Evolutionary conservation across 1,139 yeast genomes (phyloP).

Genomic region (Suhomyces anneliseae): DNA sequence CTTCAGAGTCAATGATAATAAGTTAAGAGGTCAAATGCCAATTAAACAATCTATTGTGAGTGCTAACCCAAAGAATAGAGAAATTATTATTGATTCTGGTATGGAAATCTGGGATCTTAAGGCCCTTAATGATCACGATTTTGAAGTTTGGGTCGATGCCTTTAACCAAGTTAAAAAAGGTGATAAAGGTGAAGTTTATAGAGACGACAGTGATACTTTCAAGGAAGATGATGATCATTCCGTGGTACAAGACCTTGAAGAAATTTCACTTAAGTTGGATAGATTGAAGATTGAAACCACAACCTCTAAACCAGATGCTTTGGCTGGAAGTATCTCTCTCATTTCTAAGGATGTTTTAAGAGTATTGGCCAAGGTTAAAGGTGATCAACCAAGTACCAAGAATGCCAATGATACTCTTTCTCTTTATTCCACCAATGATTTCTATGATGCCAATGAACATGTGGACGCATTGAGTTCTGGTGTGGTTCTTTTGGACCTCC

Average conservation of each 20-base stretch:
- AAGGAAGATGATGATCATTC: conserved; percentile 15
- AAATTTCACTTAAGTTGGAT: conserved; percentile 24
- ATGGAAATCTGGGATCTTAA: conserved; percentile 92
- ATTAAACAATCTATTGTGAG: conserved; percentile 76
- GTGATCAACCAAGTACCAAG: conserved; percentile 5
- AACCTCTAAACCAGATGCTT: conserved; percentile 12
- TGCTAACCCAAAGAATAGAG: conserved; percentile 67
- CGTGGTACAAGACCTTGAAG: conserved; percentile 17
- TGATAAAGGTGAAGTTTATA: conserved; percentile 7
- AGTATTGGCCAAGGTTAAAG: conserved; percentile 18
- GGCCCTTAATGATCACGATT: conserved; percentile 64
- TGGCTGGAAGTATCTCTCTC: conserved; percentile 13
- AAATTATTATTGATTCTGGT: conserved; percentile 87
- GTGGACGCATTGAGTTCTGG: conserved; percentile 40
- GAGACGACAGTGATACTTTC: conserved; percentile 7
- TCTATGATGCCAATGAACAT: conserved; percentile 67
- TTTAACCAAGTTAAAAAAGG: conserved; percentile 50
- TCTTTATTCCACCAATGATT: conserved; percentile 42
- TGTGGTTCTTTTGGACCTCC: conserved; percentile 33
- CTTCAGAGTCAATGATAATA: conserved; percentile 65
- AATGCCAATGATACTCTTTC: conserved; percentile 28
- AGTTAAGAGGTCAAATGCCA: conserved; percentile 90
- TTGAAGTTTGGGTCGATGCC: conserved; percentile 81
- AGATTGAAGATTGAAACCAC: conserved; percentile 19
- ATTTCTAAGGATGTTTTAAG: conserved; percentile 21